phyloP scores from a whole-genome alignment of 208 protist species.

The Spironucleus salmonicida region DNA sequence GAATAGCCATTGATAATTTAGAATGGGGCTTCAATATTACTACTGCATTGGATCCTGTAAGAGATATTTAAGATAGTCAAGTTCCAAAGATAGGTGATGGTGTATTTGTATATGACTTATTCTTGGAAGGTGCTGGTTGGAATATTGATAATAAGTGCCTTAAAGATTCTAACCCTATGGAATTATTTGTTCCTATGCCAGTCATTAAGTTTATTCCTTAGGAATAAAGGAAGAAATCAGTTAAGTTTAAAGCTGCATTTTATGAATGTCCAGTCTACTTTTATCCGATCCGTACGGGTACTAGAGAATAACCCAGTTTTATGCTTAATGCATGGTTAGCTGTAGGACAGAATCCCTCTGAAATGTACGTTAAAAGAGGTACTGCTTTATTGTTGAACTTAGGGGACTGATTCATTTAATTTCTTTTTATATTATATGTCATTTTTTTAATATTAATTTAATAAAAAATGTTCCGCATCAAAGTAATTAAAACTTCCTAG shows the following conservation, averaged over 20 bases:
- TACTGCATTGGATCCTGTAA: slow-evolving; percentile 57
- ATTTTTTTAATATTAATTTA: too few relatives aligned
- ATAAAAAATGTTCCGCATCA: too few relatives aligned
- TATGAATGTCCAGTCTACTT: slow-evolving; percentile 88
- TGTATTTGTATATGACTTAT: slow-evolving; percentile 79
- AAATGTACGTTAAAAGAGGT: slow-evolving; percentile 85
- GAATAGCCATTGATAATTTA: slow-evolving; percentile 80
- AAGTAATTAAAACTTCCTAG: too few relatives aligned
- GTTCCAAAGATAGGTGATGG: slow-evolving; percentile 65
- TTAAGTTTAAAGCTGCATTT: slow-evolving; percentile 46
- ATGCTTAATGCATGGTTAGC: slow-evolving; percentile 78
- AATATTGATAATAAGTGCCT: slow-evolving; percentile 62
- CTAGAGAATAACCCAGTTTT: slow-evolving; percentile 75
- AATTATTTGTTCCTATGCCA: slow-evolving; percentile 82
- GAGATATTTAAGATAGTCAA: slow-evolving; percentile 55
- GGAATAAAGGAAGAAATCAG: slow-evolving; percentile 60
- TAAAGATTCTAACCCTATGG: slow-evolving; percentile 77
- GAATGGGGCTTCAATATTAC: slow-evolving; percentile 83
- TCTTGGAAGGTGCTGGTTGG: slow-evolving; percentile 86
- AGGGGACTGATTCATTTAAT: slow-evolving; percentile 8
- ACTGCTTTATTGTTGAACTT: slow-evolving; percentile 73
- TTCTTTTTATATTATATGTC: too few relatives aligned
- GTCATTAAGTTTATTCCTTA: slow-evolving; percentile 88
- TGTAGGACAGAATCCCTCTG: slow-evolving; percentile 58
- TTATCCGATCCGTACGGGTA: slow-evolving; percentile 82